phyloP scores from a whole-genome alignment of 495 filamentous ascomycete species.

The Aspergillus conjunctus region DNA sequence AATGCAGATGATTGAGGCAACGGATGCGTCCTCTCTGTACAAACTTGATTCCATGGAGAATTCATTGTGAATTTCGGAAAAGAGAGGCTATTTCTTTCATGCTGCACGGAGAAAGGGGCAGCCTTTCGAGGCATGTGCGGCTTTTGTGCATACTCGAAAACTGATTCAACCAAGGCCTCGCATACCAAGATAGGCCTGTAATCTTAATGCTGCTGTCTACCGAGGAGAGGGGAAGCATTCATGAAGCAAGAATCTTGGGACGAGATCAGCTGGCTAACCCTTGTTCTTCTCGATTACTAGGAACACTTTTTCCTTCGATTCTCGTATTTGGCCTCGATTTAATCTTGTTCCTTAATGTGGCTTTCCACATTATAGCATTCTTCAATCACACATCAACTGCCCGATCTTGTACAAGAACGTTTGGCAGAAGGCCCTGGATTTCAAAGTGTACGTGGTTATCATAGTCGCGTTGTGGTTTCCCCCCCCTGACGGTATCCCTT shows the following conservation, averaged over 20 bases:
- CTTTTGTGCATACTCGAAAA: slow-evolving; percentile 21
- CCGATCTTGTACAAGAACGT: slow-evolving; percentile 23
- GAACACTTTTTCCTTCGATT: slow-evolving; percentile 22
- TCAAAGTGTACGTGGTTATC: slow-evolving; percentile 40
- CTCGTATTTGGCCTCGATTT: slow-evolving; percentile 22
- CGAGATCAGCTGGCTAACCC: slow-evolving; percentile 12
- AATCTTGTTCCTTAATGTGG: slow-evolving; percentile 31
- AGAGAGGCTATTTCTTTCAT: slow-evolving; percentile 12
- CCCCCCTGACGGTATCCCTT: slow-evolving; percentile 46
- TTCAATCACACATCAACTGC: slow-evolving; percentile 18
- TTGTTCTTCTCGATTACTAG: slow-evolving; percentile 9
- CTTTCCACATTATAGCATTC: slow-evolving; percentile 25
- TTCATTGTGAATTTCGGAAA: slow-evolving; percentile 11
- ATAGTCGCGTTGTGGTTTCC: slow-evolving; percentile 37
- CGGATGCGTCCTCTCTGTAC: slow-evolving; percentile 10
- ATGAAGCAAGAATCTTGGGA: neutral
- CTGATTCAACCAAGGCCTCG: slow-evolving; percentile 22
- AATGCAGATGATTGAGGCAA: slow-evolving; percentile 3
- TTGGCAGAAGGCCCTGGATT: slow-evolving; percentile 31
- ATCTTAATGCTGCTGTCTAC: slow-evolving; percentile 15
- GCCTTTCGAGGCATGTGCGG: slow-evolving; percentile 16
- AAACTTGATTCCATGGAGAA: slow-evolving; percentile 11
- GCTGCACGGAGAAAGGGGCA: slow-evolving; percentile 22
- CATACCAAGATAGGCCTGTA: slow-evolving; percentile 19
- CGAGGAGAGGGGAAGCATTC: slow-evolving; percentile 5